Evolutionary conservation across 768 basidiomycete species (phyloP).

Genomic region (Mycena floridula): DNA sequence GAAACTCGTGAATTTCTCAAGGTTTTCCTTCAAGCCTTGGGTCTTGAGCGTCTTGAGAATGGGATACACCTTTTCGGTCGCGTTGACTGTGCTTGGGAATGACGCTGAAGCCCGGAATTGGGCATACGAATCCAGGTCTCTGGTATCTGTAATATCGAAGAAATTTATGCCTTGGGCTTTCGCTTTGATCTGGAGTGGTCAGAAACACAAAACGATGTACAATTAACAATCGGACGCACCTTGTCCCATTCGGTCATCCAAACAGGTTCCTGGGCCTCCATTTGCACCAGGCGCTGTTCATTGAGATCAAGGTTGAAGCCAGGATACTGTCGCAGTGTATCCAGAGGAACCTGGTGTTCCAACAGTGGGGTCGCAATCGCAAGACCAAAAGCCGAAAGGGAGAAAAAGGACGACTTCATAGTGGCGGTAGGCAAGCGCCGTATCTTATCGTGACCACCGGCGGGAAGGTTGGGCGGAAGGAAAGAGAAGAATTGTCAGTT

Average conservation of each 20-base stretch:
- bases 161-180: constrained; percentile 77
- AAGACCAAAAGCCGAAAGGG: constrained; percentile 11
- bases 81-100: constrained; percentile 52
- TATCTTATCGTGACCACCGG: no score
- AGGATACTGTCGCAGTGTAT: constrained; percentile 28
- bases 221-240: constrained; percentile 32
- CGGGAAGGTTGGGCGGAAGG: no score
- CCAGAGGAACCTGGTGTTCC: constrained; percentile 37
- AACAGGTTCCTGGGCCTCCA: constrained; percentile 62
- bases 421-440: constrained; percentile 8
- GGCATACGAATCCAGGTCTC: constrained; percentile 42
- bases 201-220: constrained; percentile 5
- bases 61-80: constrained; percentile 49
- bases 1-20: constrained; percentile 65
- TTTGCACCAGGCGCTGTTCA: constrained; percentile 68
- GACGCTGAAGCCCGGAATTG: constrained; percentile 32
- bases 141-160: constrained; percentile 87
- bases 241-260: constrained; percentile 92
- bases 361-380: constrained; percentile 34
- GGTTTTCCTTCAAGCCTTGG: constrained; percentile 55
- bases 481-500: no score
- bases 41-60: constrained; percentile 66
- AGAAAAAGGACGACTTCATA: constrained; percentile 1
- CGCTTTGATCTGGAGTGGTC: constrained; percentile 52
- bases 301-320: constrained; percentile 72